Evolutionary conservation across 2,329 filamentous ascomycete species (phyloP).

Genomic region (Stemphylium vesicarium): DNA sequence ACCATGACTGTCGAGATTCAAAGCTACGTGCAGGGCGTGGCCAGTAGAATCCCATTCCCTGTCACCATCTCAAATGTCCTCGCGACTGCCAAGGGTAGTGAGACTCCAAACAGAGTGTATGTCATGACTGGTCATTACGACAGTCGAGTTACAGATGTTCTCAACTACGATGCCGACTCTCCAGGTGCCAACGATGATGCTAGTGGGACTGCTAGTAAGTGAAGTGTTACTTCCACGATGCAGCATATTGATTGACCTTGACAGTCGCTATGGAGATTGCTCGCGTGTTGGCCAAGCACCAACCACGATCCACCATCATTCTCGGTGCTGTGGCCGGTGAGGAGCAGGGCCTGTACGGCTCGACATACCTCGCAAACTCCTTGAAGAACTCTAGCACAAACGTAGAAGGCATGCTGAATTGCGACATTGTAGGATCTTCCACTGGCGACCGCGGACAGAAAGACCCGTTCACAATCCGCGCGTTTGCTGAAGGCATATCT

Average conservation of each 20-base stretch:
- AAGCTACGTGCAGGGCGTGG: constrained; percentile 59
- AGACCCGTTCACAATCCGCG: constrained; percentile 60
- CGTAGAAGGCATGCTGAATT: constrained; percentile 64
- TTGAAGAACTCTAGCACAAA: constrained; percentile 60
- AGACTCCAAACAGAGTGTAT: constrained; percentile 57
- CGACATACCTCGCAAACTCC: constrained; percentile 59
- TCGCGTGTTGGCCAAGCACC: constrained; percentile 56
- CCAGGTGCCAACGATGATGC: constrained; percentile 66
- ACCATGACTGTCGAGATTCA: constrained; percentile 59
- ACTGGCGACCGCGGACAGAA: constrained; percentile 54
- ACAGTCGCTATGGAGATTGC: constrained; percentile 62
- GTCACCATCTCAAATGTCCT: constrained; percentile 61
- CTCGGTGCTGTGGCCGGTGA: constrained; percentile 65
- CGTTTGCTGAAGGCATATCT: constrained; percentile 60
- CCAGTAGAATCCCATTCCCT: constrained; percentile 57
- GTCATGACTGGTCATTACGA: constrained; percentile 65
- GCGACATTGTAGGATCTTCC: constrained; percentile 63
- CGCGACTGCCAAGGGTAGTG: constrained; percentile 57
- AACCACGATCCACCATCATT: constrained; percentile 60
- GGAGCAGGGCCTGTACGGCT: constrained; percentile 63
- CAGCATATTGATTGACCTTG: constrained; percentile 10
- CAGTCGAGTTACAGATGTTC: constrained; percentile 57
- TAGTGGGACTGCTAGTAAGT: constrained; percentile 57
- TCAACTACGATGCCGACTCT: constrained; percentile 60
- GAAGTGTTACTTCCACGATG: no score